Evolutionary conservation across 148 eudicot genomes (phyloP).

Genomic region (Diospyros lotus): DNA sequence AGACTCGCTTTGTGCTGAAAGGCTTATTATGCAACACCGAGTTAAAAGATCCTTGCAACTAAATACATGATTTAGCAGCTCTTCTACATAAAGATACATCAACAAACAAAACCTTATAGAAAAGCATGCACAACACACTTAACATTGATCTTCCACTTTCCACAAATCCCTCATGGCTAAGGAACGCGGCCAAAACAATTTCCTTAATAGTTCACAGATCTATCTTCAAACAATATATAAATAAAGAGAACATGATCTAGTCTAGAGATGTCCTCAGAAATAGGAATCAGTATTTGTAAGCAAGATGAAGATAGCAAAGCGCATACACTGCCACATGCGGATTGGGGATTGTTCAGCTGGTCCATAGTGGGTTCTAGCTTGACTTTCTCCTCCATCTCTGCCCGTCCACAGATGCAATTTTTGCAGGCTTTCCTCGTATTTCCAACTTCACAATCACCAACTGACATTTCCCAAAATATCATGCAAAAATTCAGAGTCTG

Average conservation of each 20-base stretch:
- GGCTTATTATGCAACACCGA: too few relatives aligned
- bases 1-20: neutral
- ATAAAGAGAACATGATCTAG: neutral
- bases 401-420: slow-evolving; percentile 92
- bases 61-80: neutral
- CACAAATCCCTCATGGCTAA: neutral
- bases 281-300: neutral
- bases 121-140: neutral
- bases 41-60: neutral
- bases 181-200: neutral
- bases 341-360: slow-evolving; percentile 69
- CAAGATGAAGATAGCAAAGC: neutral
- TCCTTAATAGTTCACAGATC: neutral
- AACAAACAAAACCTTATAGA: neutral
- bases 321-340: slow-evolving; percentile 89
- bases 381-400: slow-evolving; percentile 85
- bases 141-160: neutral
- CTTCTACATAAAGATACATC: neutral
- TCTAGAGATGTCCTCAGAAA: neutral
- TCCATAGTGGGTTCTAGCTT: slow-evolving; percentile 75
- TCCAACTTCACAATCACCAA: slow-evolving; percentile 88
- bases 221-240: neutral
- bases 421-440: slow-evolving; percentile 89
- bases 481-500: neutral
- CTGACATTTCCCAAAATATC: slow-evolving; percentile 15